Evolutionary conservation across 2,329 filamentous ascomycete genomes (phyloP).

Genomic region (Neoarthrinium moseri): DNA sequence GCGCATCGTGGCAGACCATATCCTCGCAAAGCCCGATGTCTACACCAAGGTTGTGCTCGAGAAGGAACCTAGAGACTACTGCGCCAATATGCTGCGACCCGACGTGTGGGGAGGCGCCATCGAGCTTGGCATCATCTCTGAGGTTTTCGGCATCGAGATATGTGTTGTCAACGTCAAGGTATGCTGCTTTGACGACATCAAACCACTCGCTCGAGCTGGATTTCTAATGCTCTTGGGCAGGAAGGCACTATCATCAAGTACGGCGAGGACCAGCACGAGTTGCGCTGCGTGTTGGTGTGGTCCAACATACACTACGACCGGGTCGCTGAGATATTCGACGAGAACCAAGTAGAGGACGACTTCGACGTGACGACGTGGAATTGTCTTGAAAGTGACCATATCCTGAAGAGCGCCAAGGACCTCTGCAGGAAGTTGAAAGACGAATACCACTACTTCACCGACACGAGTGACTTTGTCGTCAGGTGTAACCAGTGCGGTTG

Average conservation of each 20-base stretch:
- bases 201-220: no score
- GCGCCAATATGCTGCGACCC: constrained; percentile 73
- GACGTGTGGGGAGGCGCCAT: constrained; percentile 91
- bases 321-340: constrained; percentile 70
- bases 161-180: constrained; percentile 75
- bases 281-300: constrained; percentile 80
- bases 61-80: constrained; percentile 71
- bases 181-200: not conserved
- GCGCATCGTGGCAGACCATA: constrained; percentile 74
- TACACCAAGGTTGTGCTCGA: constrained; percentile 80
- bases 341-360: constrained; percentile 60
- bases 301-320: constrained; percentile 94
- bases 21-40: constrained; percentile 68
- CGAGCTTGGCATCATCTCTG: constrained; percentile 80
- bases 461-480: constrained; percentile 77
- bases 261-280: constrained; percentile 65
- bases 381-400: constrained; percentile 52
- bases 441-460: constrained; percentile 77
- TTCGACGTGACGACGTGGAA: constrained; percentile 67
- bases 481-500: constrained; percentile 72
- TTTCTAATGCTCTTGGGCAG: not conserved
- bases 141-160: constrained; percentile 83
- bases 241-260: constrained; percentile 53
- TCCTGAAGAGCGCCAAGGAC: constrained; percentile 67
- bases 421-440: constrained; percentile 65